Evolutionary conservation across 1,284 basidiomycete species (phyloP).

Genomic region (Takashimella tepidaria): DNA sequence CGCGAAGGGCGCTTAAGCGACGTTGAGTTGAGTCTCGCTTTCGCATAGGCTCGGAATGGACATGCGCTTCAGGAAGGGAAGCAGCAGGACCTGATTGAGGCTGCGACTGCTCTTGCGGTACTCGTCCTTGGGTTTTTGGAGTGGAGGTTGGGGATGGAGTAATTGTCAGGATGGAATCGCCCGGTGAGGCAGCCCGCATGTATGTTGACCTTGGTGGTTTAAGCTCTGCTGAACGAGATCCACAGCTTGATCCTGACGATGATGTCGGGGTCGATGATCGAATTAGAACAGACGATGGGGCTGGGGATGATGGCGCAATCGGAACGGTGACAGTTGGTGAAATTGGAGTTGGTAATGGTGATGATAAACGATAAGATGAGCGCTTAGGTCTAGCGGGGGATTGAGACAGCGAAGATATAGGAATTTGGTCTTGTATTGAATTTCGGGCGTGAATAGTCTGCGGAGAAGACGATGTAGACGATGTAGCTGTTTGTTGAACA

Average conservation of each 20-base stretch:
- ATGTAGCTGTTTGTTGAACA: not conserved
- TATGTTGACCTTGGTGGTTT: not conserved
- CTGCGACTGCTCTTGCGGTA: not conserved
- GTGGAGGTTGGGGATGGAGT: slow-evolving; percentile 5
- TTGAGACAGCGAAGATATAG: not conserved
- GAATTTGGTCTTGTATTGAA: too few species aligned
- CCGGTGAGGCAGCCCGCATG: slow-evolving; percentile 3
- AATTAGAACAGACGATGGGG: not conserved
- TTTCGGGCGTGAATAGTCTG: too few species aligned
- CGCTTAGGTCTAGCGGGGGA: not conserved
- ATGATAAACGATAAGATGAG: not conserved
- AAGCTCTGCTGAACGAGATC: too few species aligned
- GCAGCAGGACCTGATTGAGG: not conserved
- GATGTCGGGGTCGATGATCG: slow-evolving; percentile 7
- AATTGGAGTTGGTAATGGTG: not conserved
- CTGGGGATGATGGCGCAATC: not conserved
- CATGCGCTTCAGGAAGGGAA: not conserved
- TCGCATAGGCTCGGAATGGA: not conserved
- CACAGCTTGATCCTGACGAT: too few species aligned
- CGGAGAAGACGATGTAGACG: not conserved
- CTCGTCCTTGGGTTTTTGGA: too few species aligned
- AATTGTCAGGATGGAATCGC: slow-evolving; percentile 24
- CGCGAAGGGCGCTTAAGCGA: slow-evolving; percentile 33
- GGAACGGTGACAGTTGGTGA: not conserved
- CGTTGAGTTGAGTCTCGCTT: slow-evolving; percentile 11